These are phyloP conservation scores for Platanus orientalis DNA, from an alignment of 164 flowering plant genomes.

Conservation along the genomic window DNA sequence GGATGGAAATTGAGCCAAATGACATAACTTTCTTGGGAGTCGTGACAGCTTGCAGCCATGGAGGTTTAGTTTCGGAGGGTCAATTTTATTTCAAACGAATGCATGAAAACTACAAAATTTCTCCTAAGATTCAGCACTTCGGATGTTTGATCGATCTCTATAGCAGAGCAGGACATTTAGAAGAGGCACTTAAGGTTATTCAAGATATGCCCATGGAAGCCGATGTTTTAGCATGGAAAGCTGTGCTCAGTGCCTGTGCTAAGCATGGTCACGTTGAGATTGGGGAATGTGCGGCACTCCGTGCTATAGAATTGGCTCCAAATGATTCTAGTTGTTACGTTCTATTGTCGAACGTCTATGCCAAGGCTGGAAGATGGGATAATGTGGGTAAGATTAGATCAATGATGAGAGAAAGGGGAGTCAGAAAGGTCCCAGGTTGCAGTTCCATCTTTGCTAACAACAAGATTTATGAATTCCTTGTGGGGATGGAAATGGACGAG, in stretches of 20 bases:
- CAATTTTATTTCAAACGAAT: constrained; percentile 16
- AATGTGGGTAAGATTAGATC: constrained; percentile 20
- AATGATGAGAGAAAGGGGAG: constrained; percentile 21
- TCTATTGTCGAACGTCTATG: constrained; percentile 28
- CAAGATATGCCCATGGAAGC: constrained; percentile 23
- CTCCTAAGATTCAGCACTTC: constrained; percentile 27
- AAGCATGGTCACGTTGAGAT: constrained; percentile 16
- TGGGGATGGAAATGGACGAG: constrained; percentile 12
- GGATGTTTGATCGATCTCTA: constrained; percentile 32
- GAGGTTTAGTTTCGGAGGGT: constrained; percentile 29
- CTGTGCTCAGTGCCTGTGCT: constrained; percentile 24
- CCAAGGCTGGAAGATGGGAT: constrained; percentile 21
- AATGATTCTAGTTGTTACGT: constrained; percentile 20
- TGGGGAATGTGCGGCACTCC: constrained; percentile 15
- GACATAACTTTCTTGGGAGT: constrained; percentile 31
- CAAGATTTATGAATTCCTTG: constrained; percentile 18
- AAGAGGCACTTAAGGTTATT: constrained; percentile 21
- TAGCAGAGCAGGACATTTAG: constrained; percentile 26
- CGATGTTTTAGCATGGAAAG: constrained; percentile 25
- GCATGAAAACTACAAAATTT: constrained; percentile 13
- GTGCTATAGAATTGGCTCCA: constrained; percentile 22
- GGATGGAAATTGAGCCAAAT: constrained; percentile 15
- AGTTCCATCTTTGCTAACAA: constrained; percentile 15
- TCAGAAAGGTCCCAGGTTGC: constrained; percentile 28
- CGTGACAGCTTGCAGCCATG: constrained; percentile 34